phyloP scores from a whole-genome alignment of 2,329 filamentous ascomycete species.

The Hortaea werneckii region DNA sequence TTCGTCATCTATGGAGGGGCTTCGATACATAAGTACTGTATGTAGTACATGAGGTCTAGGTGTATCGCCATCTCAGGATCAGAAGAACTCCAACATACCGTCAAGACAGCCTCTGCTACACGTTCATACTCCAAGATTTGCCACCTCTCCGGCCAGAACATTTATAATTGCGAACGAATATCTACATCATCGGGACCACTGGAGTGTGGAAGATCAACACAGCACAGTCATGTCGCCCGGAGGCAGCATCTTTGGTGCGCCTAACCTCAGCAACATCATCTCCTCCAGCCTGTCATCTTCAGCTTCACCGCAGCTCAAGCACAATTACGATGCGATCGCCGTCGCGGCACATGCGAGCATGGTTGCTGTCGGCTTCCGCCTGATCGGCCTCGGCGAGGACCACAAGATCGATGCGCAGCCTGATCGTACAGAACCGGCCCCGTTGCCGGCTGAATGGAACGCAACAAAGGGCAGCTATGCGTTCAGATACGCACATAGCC shows the following conservation, averaged over 20 bases:
- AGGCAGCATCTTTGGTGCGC: conserved; percentile 33
- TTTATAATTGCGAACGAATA: no score
- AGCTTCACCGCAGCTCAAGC: conserved; percentile 43
- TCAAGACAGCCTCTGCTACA: no score
- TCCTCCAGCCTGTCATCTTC: conserved; percentile 32
- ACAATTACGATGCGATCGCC: conserved; percentile 71
- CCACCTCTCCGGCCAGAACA: no score
- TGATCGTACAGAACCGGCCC: conserved; percentile 39
- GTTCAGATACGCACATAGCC: conserved; percentile 78
- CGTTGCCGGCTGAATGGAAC: conserved; percentile 74
- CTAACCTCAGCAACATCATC: conserved; percentile 34
- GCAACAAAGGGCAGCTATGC: conserved; percentile 56
- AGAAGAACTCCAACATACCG: no score
- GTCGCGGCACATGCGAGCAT: conserved; percentile 78
- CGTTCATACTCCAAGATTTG: no score
- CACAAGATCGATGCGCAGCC: conserved; percentile 44
- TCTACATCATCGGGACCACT: no score
- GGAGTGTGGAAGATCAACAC: no score
- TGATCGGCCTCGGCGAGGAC: conserved; percentile 78
- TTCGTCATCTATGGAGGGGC: no score
- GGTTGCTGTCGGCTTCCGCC: conserved; percentile 65
- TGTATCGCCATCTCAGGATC: no score
- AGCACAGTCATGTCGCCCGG: no score
- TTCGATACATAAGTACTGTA: no score
- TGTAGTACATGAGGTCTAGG: no score